A percentile compares a stretch with the other conserved stretches of the same genome.
Evolutionary conservation across 2,329 filamentous ascomycete genomes (phyloP).

Genomic region (Colletotrichum phormii): DNA sequence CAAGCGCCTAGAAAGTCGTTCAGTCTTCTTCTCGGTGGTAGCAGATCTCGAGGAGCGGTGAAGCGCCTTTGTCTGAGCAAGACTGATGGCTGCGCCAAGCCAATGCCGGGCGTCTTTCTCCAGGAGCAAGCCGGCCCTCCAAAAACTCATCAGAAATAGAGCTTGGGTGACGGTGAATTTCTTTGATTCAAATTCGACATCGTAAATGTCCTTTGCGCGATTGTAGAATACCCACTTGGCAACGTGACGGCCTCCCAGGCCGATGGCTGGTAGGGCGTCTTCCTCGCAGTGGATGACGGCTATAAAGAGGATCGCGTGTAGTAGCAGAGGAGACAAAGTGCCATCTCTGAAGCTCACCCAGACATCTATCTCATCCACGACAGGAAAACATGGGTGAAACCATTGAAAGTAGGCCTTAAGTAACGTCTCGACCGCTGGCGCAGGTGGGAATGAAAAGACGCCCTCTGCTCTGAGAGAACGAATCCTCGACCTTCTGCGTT

Average conservation of each 20-base stretch:
- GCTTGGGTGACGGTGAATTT: slow-evolving; percentile 61
- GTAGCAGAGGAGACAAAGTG: slow-evolving; percentile 58
- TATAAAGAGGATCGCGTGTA: slow-evolving; percentile 66
- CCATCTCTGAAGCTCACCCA: slow-evolving; percentile 51
- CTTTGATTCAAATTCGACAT: slow-evolving; percentile 63
- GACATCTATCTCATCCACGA: slow-evolving; percentile 59
- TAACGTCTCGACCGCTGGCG: slow-evolving; percentile 53
- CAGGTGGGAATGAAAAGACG: slow-evolving; percentile 56
- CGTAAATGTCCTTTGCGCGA: slow-evolving; percentile 61
- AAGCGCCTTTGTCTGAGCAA: slow-evolving; percentile 61
- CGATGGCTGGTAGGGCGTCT: slow-evolving; percentile 54
- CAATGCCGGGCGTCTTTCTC: slow-evolving; percentile 61
- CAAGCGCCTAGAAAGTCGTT: slow-evolving; percentile 56
- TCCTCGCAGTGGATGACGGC: slow-evolving; percentile 64
- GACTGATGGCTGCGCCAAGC: slow-evolving; percentile 61
- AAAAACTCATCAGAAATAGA: slow-evolving; percentile 66
- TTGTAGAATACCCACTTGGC: slow-evolving; percentile 63
- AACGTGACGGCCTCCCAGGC: slow-evolving; percentile 58
- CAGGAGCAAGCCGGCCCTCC: slow-evolving; percentile 60
- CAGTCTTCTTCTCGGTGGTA: slow-evolving; percentile 39
- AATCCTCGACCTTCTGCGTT: slow-evolving; percentile 45
- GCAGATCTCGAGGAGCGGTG: slow-evolving; percentile 45
- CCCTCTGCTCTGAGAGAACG: not conserved
- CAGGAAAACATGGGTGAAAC: slow-evolving; percentile 67
- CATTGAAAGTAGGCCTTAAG: slow-evolving; percentile 65